Evolutionary conservation across 2,329 filamentous ascomycete genomes (phyloP), one percentile per base, ranked within the genome.

Genomic region (Aspergillus sp.): DNA sequence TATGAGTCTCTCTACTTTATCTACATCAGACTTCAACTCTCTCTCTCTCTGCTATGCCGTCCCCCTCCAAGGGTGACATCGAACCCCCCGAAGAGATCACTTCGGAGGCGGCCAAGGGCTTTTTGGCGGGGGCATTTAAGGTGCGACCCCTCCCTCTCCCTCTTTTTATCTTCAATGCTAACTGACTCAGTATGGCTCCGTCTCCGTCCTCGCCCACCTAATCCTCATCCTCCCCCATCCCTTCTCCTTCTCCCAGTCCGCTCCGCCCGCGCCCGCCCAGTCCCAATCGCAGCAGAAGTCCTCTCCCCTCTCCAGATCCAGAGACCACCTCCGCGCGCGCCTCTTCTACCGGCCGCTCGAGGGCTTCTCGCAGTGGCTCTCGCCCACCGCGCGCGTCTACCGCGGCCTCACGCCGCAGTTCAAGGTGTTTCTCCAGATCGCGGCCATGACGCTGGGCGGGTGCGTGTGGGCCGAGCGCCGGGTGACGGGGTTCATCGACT

Each of bases 341-440:
- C 38, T 58, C 5, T 51, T 60, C 40, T 55, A 63, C 43, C 49
- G 54, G 16, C 61, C 64, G 2, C 44, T 71, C 4, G 66, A 69
- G 34, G 64, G 61, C 0, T 67, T 72, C 45, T 71, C 67, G 1
- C 54, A 58, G 15, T 66, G 66, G 46, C 55, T 70, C 32, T 65
- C 59, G 12, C 61, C 55, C 11, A 44, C 47, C 5, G 58, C 58
- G 25, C 61, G 53, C 16, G 41, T 69, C 24, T 69, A 69, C 45
- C 64, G 64, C 15, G 58, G 61, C 4, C 44, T 69, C 36, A 69
- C 66, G 10, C 53, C 62, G 27, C 66, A 69, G 39, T 69, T 67
- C 49, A 69, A 69, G 40, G 58, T 67, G 16, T 68, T 66, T 40
- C 43, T 69, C 22, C 66, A 69, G 38, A 57, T 69, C 17, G 58